Base-by-base conservation (phyloP, 176 grass and related monocot genomes). In the Triticum timopheevii region DNA sequence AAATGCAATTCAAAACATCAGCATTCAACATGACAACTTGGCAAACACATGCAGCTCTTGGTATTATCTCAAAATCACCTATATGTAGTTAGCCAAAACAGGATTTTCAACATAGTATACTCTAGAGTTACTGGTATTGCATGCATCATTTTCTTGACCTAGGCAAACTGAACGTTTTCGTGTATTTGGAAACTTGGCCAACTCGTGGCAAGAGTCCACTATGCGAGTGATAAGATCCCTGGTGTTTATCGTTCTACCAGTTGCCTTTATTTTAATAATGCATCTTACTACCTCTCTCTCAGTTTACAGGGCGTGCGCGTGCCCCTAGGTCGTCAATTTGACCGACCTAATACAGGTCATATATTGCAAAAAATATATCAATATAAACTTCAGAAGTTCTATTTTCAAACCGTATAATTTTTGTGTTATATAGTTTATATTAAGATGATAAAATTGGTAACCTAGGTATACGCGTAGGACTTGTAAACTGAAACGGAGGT, bases 151-250 rank as follows among this genome's bases (percentile, higher is more conserved):
- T 47, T 27, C 71, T 30, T 52, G 71, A 75, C 42, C 40, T 49
- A 75, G 36, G 69, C 69, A 49, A 49, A 75, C 72, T 28, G 45
- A 75, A 75, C 23, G 23, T 47, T 74, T 47, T 34, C 16, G 71
- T 25, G 11, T 45, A 73, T 74, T 13, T 74, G 40, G 40, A 74
- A 47, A 28, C 15, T 52, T 15, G 73, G 44, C 44, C 73, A 52
- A 44, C 72, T 50, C 24, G 72, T 75, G 72, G 72, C 72, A 75
- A 22, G 19, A 70, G 23, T 24, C 72, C 40, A 75, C 72, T 75
- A 74, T 49, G 71, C 1, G 3, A 49, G 71, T 74, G 40, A 74
- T 47, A 27, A 17, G 40, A 3, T 74, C 40, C 2, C 71, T 28
- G 1, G 66, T 35, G 45, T 76, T 50, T 49, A 11, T 30, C 25